Percentiles rank a stretch among this genome's conserved stretches.
Conservation (phyloP, 2,329 filamentous ascomycete species). For the Aspergillus carbonarius region DNA sequence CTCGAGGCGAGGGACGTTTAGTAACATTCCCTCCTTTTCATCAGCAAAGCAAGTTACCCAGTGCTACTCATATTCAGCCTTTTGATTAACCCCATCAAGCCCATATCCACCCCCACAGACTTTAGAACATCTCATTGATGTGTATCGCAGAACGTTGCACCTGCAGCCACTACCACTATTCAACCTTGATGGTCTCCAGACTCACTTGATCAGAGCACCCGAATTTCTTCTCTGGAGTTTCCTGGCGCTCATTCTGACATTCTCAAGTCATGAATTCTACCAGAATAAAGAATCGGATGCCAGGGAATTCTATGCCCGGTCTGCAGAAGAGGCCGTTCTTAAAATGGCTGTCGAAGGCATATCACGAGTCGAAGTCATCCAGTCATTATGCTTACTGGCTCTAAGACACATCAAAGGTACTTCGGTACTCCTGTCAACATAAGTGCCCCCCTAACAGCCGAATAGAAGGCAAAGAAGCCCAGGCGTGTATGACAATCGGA, state of each 20-base stretch:
- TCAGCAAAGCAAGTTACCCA: not conserved
- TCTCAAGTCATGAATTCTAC: conserved; percentile 5
- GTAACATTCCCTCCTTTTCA: not conserved
- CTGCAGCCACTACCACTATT: conserved; percentile 10
- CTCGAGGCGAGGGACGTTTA: not conserved
- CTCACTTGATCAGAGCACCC: not conserved
- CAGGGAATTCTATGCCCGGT: conserved; percentile 3
- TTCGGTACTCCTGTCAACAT: no score
- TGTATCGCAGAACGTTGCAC: conserved; percentile 4
- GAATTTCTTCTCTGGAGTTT: conserved; percentile 3
- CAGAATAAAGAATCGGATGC: not conserved
- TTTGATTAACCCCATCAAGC: not conserved
- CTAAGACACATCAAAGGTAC: conserved; percentile 3
- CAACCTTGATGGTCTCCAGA: not conserved
- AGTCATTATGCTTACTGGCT: conserved; percentile 8
- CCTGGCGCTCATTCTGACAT: not conserved
- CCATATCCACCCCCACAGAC: not conserved
- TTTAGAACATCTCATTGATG: not conserved
- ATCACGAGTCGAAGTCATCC: not conserved
- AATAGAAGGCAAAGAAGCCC: not conserved
- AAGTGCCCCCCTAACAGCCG: not conserved
- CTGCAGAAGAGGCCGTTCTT: not conserved
- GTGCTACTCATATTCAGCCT: not conserved
- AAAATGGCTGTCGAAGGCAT: conserved; percentile 3
- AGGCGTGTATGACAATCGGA: conserved; percentile 9